Conservation (phyloP, 331 rosid species). For the Erythrophleum ivorense region DNA sequence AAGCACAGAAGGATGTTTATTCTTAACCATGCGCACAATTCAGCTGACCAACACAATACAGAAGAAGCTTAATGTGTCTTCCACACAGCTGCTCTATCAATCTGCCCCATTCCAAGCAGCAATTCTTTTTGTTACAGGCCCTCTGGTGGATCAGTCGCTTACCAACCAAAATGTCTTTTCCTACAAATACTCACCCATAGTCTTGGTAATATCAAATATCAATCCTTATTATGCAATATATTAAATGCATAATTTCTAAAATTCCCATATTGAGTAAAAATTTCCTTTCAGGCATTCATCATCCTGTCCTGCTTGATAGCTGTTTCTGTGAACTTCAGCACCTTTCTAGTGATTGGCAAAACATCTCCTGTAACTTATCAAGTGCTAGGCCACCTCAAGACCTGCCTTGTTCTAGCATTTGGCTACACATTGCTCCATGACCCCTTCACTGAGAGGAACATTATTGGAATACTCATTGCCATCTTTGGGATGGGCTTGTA, state of each 20-base stretch:
- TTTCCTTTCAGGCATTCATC: constrained; percentile 73
- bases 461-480: constrained; percentile 82
- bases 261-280: constrained; percentile 14
- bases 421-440: constrained; percentile 97
- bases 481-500: constrained; percentile 91
- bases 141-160: constrained; percentile 82
- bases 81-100: constrained; percentile 93
- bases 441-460: constrained; percentile 91
- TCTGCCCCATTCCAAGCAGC: constrained; percentile 99
- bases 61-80: constrained; percentile 90
- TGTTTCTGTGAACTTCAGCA: constrained; percentile 96
- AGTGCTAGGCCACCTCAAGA: constrained; percentile 96
- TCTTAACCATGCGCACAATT: constrained; percentile 58
- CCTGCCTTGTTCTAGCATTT: constrained; percentile 92
- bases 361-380: constrained; percentile 98
- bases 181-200: constrained; percentile 79
- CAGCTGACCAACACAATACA: constrained; percentile 99
- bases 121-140: constrained; percentile 91
- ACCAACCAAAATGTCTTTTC: constrained; percentile 86
- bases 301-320: constrained; percentile 88
- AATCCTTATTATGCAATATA: neutral
- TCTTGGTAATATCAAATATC: constrained; percentile 64
- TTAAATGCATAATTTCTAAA: neutral
- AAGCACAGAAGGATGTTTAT: constrained; percentile 12
- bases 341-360: constrained; percentile 93